Conservation (phyloP, 768 basidiomycete species). For the Rhizopogon rudus region DNA sequence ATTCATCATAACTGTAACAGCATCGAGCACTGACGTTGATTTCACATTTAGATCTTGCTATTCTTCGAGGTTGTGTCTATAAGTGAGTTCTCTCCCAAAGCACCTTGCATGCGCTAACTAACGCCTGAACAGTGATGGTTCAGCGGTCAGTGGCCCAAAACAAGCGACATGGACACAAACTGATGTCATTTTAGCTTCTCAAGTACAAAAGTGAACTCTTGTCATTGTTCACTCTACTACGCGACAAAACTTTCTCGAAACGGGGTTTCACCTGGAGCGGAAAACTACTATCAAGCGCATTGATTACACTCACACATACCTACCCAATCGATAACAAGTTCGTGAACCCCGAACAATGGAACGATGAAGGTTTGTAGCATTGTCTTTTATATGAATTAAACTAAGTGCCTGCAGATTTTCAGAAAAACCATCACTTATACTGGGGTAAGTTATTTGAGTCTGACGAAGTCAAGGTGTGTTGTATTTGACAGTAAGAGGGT, state of each 20-base stretch:
- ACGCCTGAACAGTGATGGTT: constrained; percentile 43
- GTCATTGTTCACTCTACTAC: constrained; percentile 55
- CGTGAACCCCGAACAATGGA: constrained; percentile 74
- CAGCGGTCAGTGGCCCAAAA: constrained; percentile 26
- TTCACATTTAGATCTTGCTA: constrained; percentile 52
- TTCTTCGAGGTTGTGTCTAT: constrained; percentile 75
- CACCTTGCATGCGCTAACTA: background rate
- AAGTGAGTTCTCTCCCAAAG: constrained; percentile 42
- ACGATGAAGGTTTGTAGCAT: constrained; percentile 49
- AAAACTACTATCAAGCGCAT: constrained; percentile 64
- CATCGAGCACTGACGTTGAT: background rate
- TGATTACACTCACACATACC: constrained; percentile 73
- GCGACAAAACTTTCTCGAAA: constrained; percentile 71
- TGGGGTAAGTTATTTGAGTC: constrained; percentile 80
- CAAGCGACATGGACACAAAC: background rate
- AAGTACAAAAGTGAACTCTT: constrained; percentile 59
- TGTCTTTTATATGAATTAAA: background rate
- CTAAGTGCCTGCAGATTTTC: constrained; percentile 47
- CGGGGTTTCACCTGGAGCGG: constrained; percentile 80
- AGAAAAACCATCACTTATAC: constrained; percentile 58
- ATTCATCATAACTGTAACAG: background rate
- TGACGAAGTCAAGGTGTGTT: constrained; percentile 61
- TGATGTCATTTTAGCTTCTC: constrained; percentile 42
- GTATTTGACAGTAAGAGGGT: background rate
- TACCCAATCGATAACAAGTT: constrained; percentile 81